Conservation (phyloP, 306 rosid species). For the Vigna nakashimae region DNA sequence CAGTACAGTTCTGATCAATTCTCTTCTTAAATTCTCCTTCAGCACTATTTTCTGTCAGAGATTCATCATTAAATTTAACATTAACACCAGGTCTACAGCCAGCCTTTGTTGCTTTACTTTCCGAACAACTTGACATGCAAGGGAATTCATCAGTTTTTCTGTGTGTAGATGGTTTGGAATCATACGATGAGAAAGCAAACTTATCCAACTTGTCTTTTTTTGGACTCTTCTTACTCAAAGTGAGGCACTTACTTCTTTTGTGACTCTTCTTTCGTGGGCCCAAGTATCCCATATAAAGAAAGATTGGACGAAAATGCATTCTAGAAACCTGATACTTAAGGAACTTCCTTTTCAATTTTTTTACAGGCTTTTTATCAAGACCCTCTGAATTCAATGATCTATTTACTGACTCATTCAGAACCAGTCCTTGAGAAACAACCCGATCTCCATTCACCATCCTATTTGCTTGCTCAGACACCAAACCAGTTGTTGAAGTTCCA, state of each 20-base stretch:
- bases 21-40: slow-evolving; percentile 54
- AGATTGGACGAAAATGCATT: slow-evolving; percentile 55
- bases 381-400: slow-evolving; percentile 37
- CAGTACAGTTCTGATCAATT: slow-evolving; percentile 49
- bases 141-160: slow-evolving; percentile 44
- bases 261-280: slow-evolving; percentile 57
- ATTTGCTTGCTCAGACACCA: slow-evolving; percentile 40
- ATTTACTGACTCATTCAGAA: slow-evolving; percentile 42
- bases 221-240: slow-evolving; percentile 38
- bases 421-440: slow-evolving; percentile 43
- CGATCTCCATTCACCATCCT: slow-evolving; percentile 35
- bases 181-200: slow-evolving; percentile 52
- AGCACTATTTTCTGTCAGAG: slow-evolving; percentile 38
- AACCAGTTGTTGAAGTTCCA: slow-evolving; percentile 47
- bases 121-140: slow-evolving; percentile 27
- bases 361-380: slow-evolving; percentile 49
- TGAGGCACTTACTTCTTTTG: slow-evolving; percentile 54
- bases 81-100: slow-evolving; percentile 43
- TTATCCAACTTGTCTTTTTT: slow-evolving; percentile 46
- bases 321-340: slow-evolving; percentile 53
- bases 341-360: slow-evolving; percentile 60
- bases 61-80: slow-evolving; percentile 39
- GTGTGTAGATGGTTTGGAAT: slow-evolving; percentile 65
- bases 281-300: slow-evolving; percentile 51
- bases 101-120: slow-evolving; percentile 51